phyloP scores from a whole-genome alignment of 1,139 yeast species.

The Debaryomyces subglobosus region DNA sequence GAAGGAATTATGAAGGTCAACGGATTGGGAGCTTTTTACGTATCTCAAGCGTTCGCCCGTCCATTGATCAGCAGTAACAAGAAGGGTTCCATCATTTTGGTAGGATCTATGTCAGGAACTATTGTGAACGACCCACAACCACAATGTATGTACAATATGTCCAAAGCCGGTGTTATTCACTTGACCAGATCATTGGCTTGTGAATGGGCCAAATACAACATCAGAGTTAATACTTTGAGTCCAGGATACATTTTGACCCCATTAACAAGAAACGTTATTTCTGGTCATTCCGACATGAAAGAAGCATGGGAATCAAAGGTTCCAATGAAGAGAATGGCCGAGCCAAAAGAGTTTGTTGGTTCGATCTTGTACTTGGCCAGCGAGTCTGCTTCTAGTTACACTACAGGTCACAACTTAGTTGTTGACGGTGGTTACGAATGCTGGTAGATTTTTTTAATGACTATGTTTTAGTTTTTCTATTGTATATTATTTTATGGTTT shows the following conservation, averaged over 20 bases:
- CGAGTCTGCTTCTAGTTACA: constrained; percentile 47
- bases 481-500: constrained; percentile 7
- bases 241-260: constrained; percentile 56
- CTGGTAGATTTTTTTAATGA: constrained; percentile 24
- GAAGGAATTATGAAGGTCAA: constrained; percentile 73
- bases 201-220: constrained; percentile 56
- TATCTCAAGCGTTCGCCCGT: constrained; percentile 62
- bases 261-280: constrained; percentile 49
- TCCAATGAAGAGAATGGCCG: constrained; percentile 56
- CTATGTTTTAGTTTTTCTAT: neutral
- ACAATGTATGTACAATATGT: constrained; percentile 54
- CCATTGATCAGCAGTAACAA: constrained; percentile 64
- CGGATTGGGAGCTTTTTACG: constrained; percentile 75
- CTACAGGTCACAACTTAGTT: constrained; percentile 54
- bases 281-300: constrained; percentile 50
- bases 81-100: constrained; percentile 47
- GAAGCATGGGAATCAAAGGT: constrained; percentile 52
- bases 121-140: constrained; percentile 57
- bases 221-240: constrained; percentile 50
- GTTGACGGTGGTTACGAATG: constrained; percentile 54
- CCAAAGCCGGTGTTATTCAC: constrained; percentile 54
- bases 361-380: constrained; percentile 51
- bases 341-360: constrained; percentile 54
- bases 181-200: constrained; percentile 52
- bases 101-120: constrained; percentile 54